Evolutionary conservation across 148 eudicot species (phyloP), one percentile per base, ranked within the genome.

Genomic region (Selenicereus undatus): DNA sequence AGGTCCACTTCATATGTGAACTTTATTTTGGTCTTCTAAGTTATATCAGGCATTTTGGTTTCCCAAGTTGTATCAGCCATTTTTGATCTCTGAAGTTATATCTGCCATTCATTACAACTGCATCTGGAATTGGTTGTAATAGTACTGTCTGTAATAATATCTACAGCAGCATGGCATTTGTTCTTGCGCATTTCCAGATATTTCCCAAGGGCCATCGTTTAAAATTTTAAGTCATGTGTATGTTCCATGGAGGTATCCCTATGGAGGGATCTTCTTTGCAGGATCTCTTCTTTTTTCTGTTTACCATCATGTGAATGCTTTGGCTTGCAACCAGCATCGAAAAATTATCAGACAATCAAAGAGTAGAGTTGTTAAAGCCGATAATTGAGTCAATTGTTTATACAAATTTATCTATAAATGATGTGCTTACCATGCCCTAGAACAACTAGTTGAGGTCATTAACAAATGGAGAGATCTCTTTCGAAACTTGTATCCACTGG

Each of bases 201-300:
- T 54, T 54, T 17, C 60, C 14, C 20, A 3, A 17, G 14, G 60
- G 60, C 60, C 20, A 54, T 54, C 21, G 14, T 54, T 54, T 54
- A 54, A 54, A 16, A 54, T 54, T 54, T 54, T 14, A 4, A 54
- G 14, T 17, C 60, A 54, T 54, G 20, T 78, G 73, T 91, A 90
- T 90, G 89, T 75, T 66, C 76, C 84, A 92, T 92, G 97, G 97
- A 91, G 89, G 90, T 89, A 79, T 86, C 91, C 58, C 54, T 87
- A 83, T 80, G 87, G 81, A 87, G 89, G 64, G 87, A 84, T 20
- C 90, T 92, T 77, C 87, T 89, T 80, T 85, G 81, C 81, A 87
- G 80, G 76, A 84, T 91, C 79, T 83, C 92, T 51, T 85, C 85
- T 81, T 86, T 91, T 76, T 80, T 82, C 48, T 79, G 82, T 39